Evolutionary conservation across 2,329 filamentous ascomycete species (phyloP).

Genomic region (Cladosporium sp.): DNA sequence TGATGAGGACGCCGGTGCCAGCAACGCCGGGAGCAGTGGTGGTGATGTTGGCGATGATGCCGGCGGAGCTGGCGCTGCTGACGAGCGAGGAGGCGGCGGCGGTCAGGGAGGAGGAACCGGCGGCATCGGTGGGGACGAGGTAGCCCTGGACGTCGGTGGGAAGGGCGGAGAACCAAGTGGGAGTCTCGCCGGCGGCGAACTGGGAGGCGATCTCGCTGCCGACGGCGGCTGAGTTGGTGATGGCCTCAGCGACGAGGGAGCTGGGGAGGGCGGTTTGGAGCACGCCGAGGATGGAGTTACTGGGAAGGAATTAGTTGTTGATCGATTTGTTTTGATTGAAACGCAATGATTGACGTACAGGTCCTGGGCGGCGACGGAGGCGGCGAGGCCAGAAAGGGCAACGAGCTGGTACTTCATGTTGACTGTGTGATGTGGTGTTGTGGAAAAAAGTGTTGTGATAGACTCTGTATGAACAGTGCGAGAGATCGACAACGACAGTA

Average conservation of each 20-base stretch:
- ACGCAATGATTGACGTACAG: neutral
- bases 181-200: conserved; percentile 40
- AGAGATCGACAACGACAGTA: neutral
- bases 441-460: neutral
- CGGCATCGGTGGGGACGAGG: conserved; percentile 30
- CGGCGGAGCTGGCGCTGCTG: conserved; percentile 8
- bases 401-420: conserved; percentile 28
- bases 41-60: conserved; percentile 11
- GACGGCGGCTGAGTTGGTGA: conserved; percentile 40
- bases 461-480: neutral
- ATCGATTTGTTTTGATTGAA: neutral
- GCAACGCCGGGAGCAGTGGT: conserved; percentile 4
- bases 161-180: conserved; percentile 43
- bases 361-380: conserved; percentile 21
- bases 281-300: conserved; percentile 38
- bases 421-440: conserved; percentile 4
- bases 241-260: conserved; percentile 36
- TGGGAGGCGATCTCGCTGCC: conserved; percentile 40
- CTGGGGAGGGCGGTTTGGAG: conserved; percentile 44
- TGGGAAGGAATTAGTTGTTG: conserved; percentile 14
- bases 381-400: conserved; percentile 23
- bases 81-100: conserved; percentile 18
- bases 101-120: conserved; percentile 17
- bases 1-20: conserved; percentile 11
- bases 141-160: conserved; percentile 43